Conservation (phyloP, 305 asterid genomes). For the Solanum chacoense region DNA sequence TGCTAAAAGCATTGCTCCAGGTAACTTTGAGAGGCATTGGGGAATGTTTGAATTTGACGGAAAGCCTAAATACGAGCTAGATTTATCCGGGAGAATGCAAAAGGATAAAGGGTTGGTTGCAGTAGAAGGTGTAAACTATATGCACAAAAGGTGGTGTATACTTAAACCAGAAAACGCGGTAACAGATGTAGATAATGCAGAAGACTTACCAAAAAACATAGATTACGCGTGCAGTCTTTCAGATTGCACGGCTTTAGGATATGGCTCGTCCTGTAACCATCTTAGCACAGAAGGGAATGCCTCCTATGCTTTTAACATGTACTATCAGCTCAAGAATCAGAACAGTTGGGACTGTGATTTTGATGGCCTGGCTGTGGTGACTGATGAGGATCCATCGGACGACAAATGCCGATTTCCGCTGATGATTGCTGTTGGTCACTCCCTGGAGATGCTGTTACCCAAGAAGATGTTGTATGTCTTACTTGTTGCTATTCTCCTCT, state of each 20-base stretch:
- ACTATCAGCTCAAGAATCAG: slow-evolving; percentile 14
- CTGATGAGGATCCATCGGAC: slow-evolving; percentile 7
- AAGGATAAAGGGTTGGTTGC: background rate
- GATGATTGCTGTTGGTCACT: slow-evolving; percentile 2
- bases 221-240: slow-evolving; percentile 13
- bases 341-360: slow-evolving; percentile 7
- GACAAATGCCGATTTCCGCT: background rate
- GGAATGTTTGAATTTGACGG: slow-evolving; percentile 14
- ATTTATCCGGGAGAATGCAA: slow-evolving; percentile 3
- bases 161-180: background rate
- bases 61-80: slow-evolving; percentile 10
- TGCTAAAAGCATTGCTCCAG: slow-evolving; percentile 15
- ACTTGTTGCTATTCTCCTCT: background rate
- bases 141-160: slow-evolving; percentile 9
- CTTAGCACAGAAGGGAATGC: slow-evolving; percentile 4
- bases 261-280: slow-evolving; percentile 14
- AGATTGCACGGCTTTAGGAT: slow-evolving; percentile 13
- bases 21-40: slow-evolving; percentile 19
- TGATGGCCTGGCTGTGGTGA: slow-evolving; percentile 10
- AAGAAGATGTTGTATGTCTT: background rate
- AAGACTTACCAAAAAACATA: slow-evolving; percentile 2
- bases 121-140: slow-evolving; percentile 10
- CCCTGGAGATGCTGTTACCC: background rate
- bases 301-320: slow-evolving; percentile 16
- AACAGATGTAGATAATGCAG: background rate